A percentile compares a stretch with the other conserved stretches of the same genome.
Evolutionary conservation across 441 rosid species (phyloP).

Genomic region (Geranium incanum): DNA sequence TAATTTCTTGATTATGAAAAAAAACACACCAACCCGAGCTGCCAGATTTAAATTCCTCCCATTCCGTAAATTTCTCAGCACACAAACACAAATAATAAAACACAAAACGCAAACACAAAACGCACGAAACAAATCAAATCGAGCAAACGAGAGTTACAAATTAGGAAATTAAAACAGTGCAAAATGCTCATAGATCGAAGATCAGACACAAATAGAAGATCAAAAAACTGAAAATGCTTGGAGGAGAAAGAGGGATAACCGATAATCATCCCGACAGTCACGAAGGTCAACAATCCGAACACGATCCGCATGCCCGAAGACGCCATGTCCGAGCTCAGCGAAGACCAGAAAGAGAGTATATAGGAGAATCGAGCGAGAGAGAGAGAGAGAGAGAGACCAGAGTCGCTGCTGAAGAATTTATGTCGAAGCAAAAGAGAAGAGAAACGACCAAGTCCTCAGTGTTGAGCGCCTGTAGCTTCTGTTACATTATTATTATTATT

Average conservation of each 20-base stretch:
- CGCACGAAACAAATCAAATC: neutral
- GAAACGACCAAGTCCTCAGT: neutral
- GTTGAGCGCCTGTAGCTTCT: neutral
- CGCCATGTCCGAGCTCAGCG: constrained; percentile 19
- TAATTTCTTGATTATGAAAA: neutral
- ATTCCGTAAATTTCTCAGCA: constrained; percentile 4
- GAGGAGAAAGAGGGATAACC: constrained; percentile 27
- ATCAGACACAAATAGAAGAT: neutral
- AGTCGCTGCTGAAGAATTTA: neutral
- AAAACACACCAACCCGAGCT: neutral
- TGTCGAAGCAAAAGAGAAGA: neutral
- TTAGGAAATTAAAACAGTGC: neutral
- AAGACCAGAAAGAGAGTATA: neutral
- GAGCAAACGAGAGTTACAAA: neutral
- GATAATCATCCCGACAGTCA: constrained; percentile 84
- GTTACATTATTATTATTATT: neutral
- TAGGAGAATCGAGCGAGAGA: neutral
- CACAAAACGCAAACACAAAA: neutral
- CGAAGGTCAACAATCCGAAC: constrained; percentile 71
- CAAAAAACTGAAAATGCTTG: neutral
- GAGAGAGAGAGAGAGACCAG: neutral
- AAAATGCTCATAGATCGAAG: neutral
- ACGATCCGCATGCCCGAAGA: constrained; percentile 64
- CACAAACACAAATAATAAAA: neutral
- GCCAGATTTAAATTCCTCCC: neutral